Evolutionary conservation across 805 yeast species (phyloP), one percentile per base, ranked within the genome.

Genomic region (Myxozyma geophila): DNA sequence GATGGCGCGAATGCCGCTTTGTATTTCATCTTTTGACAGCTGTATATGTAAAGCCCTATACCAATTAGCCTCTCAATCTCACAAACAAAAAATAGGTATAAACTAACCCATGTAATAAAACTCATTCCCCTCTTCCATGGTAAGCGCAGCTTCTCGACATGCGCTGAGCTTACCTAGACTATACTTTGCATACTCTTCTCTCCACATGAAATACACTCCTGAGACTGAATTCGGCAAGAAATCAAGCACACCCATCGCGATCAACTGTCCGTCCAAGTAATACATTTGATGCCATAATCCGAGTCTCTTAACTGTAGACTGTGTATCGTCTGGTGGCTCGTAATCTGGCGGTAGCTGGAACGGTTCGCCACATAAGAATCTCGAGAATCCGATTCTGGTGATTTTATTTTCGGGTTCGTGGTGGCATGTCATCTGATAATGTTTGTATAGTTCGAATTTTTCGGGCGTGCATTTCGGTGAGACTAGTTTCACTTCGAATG

Each of bases 151-250:
- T 52, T 78, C 98, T 46, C 89, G 76, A 35, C 91, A 71, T 0
- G 90, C 93, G 64, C 92, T 86, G 1, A 92, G 73, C 33, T 90
- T 90, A 0, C 98, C 98, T 37, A 92, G 74, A 0, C 90, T 87
- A 68, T 86, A 76, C n/a, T 50, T 44, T 4, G 87, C 85, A 72
- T 80, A 87, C 59, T 86, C 92, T 0, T 96, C 95, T 72, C 91
- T 92, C 89, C 95, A 90, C 12, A 92, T 85, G 73, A 92, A 89
- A 73, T 92, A 92, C 0, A 92, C 92, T 0, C 96, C 86, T 0
- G 97, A 90, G 0, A 92, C 74, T 0, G 90, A 88, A 33, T 83
- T 74, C 0, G 96, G 96, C 40, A 92, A 74, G 21, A 92, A 77
- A 74, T 92, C 98, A 37, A 88, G 72, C 0, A 92, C 90, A 0